Percentiles rank a stretch among this genome's conserved stretches.
phyloP scores from a whole-genome alignment of 2,329 filamentous ascomycete species.

The Diaporthe vaccinii region DNA sequence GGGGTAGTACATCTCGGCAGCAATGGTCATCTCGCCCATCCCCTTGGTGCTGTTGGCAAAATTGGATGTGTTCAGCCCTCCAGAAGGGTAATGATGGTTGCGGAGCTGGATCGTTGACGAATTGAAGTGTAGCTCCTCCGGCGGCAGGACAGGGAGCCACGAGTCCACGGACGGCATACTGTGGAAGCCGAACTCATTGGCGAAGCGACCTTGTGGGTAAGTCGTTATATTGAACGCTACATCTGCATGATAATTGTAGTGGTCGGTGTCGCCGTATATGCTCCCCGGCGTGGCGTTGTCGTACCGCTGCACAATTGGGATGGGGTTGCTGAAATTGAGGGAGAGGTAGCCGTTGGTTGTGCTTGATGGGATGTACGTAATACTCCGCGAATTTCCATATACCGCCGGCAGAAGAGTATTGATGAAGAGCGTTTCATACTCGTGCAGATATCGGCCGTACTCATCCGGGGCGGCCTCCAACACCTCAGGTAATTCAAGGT shows the following conservation, averaged over 20 bases:
- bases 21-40: slow-evolving; percentile 70
- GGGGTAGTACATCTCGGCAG: slow-evolving; percentile 69
- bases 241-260: slow-evolving; percentile 69
- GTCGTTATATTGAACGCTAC: slow-evolving; percentile 66
- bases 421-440: slow-evolving; percentile 72
- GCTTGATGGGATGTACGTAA: slow-evolving; percentile 72
- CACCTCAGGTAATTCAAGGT: slow-evolving; percentile 61
- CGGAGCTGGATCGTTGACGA: slow-evolving; percentile 66
- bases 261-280: slow-evolving; percentile 72
- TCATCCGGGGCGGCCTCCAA: slow-evolving; percentile 56
- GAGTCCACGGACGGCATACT: slow-evolving; percentile 72
- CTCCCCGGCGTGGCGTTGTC: slow-evolving; percentile 63
- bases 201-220: slow-evolving; percentile 72
- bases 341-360: slow-evolving; percentile 70
- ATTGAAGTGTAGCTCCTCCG: slow-evolving; percentile 69
- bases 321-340: slow-evolving; percentile 65
- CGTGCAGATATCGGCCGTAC: slow-evolving; percentile 57
- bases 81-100: slow-evolving; percentile 71
- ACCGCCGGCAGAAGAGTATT: slow-evolving; percentile 67
- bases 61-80: slow-evolving; percentile 61
- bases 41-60: slow-evolving; percentile 58
- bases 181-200: slow-evolving; percentile 75
- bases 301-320: slow-evolving; percentile 69
- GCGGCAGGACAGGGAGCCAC: slow-evolving; percentile 67
- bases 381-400: slow-evolving; percentile 70